phyloP scores from a whole-genome alignment of 1,139 yeast species.

The Protomyces arabidopsidicola region DNA sequence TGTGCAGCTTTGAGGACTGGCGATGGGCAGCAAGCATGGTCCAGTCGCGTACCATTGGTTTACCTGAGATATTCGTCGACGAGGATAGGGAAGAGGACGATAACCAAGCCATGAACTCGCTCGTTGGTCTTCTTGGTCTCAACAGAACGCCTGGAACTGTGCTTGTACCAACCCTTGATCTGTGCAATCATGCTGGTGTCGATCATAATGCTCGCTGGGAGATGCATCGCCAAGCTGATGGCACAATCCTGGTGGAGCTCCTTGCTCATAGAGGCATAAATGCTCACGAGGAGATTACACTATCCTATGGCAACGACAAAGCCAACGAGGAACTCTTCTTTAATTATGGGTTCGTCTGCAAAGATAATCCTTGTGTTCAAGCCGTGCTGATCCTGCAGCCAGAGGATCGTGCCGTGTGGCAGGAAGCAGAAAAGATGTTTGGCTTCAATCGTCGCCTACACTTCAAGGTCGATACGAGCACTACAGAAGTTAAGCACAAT shows the following conservation, averaged over 20 bases:
- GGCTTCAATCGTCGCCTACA: not conserved
- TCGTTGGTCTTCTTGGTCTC: not conserved
- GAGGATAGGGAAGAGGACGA: not conserved
- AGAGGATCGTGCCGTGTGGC: not conserved
- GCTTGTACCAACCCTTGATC: conserved; percentile 16
- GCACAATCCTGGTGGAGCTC: conserved; percentile 9
- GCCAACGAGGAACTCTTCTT: conserved; percentile 42
- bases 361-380: not conserved
- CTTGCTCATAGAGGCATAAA: conserved; percentile 1
- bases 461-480: not conserved
- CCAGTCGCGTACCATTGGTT: conserved; percentile 10
- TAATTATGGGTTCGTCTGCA: conserved; percentile 40
- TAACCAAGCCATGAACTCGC: not conserved
- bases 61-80: not conserved
- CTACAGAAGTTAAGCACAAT: not conserved
- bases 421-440: not conserved
- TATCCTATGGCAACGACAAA: conserved; percentile 42
- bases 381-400: not conserved
- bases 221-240: not conserved
- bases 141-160: not conserved
- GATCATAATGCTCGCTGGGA: conserved; percentile 15
- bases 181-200: conserved; percentile 18
- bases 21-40: conserved; percentile 18
- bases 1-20: conserved; percentile 12
- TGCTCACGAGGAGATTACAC: conserved; percentile 37